Evolutionary conservation across 2,329 filamentous ascomycete species (phyloP).

Genomic region (Ophiostoma piceae): DNA sequence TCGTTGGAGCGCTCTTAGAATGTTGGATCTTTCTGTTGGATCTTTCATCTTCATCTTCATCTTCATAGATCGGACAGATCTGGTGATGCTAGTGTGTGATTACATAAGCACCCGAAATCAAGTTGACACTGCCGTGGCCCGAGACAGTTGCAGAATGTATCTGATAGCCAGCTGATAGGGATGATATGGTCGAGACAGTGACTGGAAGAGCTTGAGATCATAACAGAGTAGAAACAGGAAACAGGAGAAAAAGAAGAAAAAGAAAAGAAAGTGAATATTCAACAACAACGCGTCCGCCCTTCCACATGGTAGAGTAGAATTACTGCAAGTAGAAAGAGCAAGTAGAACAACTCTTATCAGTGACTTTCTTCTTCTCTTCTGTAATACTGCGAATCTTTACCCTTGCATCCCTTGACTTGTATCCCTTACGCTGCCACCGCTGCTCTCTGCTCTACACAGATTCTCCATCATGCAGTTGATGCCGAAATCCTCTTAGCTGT

Average conservation of each 20-base stretch:
- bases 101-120: not conserved
- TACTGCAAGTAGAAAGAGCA: not conserved
- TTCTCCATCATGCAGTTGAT: not conserved
- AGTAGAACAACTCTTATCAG: too few species aligned
- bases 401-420: not conserved
- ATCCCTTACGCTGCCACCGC: not conserved
- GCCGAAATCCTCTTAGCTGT: not conserved
- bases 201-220: too few species aligned
- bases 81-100: not conserved
- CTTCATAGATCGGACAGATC: not conserved
- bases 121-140: not conserved
- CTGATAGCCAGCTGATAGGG: not conserved
- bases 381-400: not conserved
- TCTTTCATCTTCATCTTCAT: not conserved
- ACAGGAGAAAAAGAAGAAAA: not conserved
- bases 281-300: not conserved
- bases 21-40: too few species aligned
- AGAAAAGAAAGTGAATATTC: not conserved
- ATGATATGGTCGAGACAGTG: not conserved
- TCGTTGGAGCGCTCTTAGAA: not conserved
- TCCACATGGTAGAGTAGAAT: not conserved
- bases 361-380: too few species aligned
- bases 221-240: not conserved
- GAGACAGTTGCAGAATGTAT: constrained; percentile 6
- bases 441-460: not conserved